phyloP scores from a whole-genome alignment of 2,329 filamentous ascomycete genomes.

The Fusarium sp. region DNA sequence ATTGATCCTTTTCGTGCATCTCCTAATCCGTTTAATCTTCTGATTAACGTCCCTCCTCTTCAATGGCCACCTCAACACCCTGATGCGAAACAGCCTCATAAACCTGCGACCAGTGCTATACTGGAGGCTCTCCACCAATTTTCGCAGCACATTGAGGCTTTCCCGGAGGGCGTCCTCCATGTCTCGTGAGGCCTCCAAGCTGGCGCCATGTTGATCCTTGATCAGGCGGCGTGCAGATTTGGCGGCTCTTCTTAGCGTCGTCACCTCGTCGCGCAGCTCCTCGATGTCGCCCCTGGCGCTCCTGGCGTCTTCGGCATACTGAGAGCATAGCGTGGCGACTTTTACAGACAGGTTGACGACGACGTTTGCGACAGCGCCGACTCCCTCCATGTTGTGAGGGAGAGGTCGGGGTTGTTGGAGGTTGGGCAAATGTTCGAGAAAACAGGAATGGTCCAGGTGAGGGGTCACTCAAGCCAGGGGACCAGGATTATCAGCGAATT shows the following conservation, averaged over 20 bases:
- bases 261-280: slow-evolving; percentile 45
- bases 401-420: neutral
- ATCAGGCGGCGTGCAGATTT: slow-evolving; percentile 42
- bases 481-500: neutral
- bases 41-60: slow-evolving; percentile 24
- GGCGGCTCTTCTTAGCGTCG: slow-evolving; percentile 42
- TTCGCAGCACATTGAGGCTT: neutral
- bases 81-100: slow-evolving; percentile 48
- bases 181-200: neutral
- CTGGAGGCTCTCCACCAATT: neutral
- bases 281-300: slow-evolving; percentile 49
- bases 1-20: slow-evolving; percentile 43
- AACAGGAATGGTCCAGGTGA: neutral
- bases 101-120: slow-evolving; percentile 34
- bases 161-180: neutral
- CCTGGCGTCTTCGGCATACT: slow-evolving; percentile 51
- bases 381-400: slow-evolving; percentile 37
- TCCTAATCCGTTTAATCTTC: slow-evolving; percentile 43
- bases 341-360: slow-evolving; percentile 53
- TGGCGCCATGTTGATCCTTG: slow-evolving; percentile 30
- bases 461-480: neutral
- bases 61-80: slow-evolving; percentile 54
- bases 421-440: neutral
- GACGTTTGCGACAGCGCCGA: slow-evolving; percentile 50
- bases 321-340: slow-evolving; percentile 46